Base-by-base conservation (phyloP, 1,139 yeast species). In the Candida dubliniensis region DNA sequence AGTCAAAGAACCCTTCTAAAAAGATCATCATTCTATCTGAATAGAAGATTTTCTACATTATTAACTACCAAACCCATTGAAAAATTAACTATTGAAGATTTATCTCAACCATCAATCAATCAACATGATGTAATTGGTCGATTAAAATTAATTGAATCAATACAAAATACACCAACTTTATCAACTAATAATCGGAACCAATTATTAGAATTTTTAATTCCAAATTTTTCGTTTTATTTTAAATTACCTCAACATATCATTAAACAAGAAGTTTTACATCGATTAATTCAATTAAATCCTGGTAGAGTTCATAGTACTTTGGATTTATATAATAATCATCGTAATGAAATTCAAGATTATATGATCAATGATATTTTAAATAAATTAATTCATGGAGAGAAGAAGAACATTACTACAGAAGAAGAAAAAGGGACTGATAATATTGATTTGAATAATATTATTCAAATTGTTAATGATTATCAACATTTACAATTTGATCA, bases 271-370 rank as follows among this genome's bases (percentile, higher is more conserved):
- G 56, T 66, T n/a, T 47, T 66, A n/a, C 40, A 52, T 13, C 48
- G 60, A 12, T 55, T 71, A 15, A 61, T 74, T 12, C 49, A 53
- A 10, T 51, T 58, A 27, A 74, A 74, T 47, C 77, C 77, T 0
- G 77, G 76, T 14, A 54, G 79, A 45, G 77, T 69, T 1, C 63
- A 60, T 45, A 50, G 57, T 25, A 58, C 72, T 29, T 59, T 64
- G 60, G 76, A 72, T 14, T 53, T 74, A 34, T 61, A 60, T 41
- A 50, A 58, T 26, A 60, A 60, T 38, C 69, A 69, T 41, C 44
- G 40, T 23, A 45, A 48, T 5, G 41, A 48, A 11, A 45, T 40
- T 36, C 34, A 35, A 2, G 46, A 36, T 7, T 47, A 31, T 13
- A 37, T 66, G 29, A 48, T 60, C 3, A 43, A 50, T 1, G 47